Evolutionary conservation across 177 flowering plant species (phyloP).

Genomic region (Tripterygium wilfordii): DNA sequence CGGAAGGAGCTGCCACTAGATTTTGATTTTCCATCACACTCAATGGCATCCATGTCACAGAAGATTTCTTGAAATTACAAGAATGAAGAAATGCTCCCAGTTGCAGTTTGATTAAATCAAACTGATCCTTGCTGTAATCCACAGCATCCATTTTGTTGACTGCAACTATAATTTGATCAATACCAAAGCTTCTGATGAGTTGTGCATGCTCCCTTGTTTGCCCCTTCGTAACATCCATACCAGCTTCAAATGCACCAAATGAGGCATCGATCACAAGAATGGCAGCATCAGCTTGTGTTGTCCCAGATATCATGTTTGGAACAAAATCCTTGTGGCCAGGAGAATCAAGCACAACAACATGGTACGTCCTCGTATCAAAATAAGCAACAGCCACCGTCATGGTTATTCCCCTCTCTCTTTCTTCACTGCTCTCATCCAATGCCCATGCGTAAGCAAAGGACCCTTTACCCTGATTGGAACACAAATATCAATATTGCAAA

Average conservation of each 20-base stretch:
- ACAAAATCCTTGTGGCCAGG: constrained; percentile 99
- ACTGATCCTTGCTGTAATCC: constrained; percentile 78
- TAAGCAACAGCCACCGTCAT: constrained; percentile 98
- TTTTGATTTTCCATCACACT: constrained; percentile 95
- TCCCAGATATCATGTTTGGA: constrained; percentile 98
- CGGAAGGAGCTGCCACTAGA: constrained; percentile 66
- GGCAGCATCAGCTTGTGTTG: constrained; percentile 98
- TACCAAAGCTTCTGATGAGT: constrained; percentile 94
- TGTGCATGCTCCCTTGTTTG: constrained; percentile 96
- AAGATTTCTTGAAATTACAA: constrained; percentile 76
- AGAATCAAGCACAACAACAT: constrained; percentile 89
- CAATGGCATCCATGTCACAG: constrained; percentile 78
- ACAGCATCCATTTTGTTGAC: constrained; percentile 94
- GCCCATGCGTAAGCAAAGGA: constrained; percentile 99
- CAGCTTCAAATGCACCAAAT: constrained; percentile 85
- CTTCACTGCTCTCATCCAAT: constrained; percentile 91
- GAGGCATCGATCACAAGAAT: constrained; percentile 94
- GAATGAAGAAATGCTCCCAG: constrained; percentile 76
- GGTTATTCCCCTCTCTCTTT: constrained; percentile 97
- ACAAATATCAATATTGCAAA: constrained; percentile 13
- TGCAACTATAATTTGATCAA: constrained; percentile 86
- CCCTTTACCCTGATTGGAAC: constrained; percentile 73
- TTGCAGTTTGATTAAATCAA: constrained; percentile 59
- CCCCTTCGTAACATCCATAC: constrained; percentile 66
- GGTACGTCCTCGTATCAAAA: constrained; percentile 74